These are phyloP conservation scores for Phialophora expanda DNA, from an alignment of 2,329 filamentous ascomycete genomes.

Conservation along the genomic window DNA sequence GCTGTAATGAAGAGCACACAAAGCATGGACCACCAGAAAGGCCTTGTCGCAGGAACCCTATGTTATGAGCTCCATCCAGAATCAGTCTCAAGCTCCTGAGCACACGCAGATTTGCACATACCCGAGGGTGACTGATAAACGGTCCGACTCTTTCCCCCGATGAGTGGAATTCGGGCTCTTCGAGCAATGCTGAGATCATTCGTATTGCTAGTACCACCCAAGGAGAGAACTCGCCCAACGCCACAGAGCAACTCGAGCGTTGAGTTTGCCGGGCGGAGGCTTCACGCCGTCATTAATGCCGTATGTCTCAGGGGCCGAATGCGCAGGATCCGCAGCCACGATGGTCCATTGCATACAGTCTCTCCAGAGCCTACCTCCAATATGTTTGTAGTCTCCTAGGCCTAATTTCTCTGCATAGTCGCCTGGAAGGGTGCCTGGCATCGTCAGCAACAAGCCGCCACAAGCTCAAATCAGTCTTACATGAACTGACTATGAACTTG, in stretches of 20 bases:
- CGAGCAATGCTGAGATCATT: neutral
- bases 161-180: neutral
- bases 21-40: neutral
- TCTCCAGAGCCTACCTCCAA: neutral
- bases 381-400: slow-evolving; percentile 1
- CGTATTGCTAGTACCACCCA: neutral
- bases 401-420: neutral
- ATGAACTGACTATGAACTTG: neutral
- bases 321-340: neutral
- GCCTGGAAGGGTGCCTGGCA: neutral
- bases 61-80: neutral
- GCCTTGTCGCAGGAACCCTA: neutral
- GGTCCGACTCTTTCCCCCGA: neutral
- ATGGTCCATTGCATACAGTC: slow-evolving; percentile 4
- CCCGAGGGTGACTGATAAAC: neutral
- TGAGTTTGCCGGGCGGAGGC: neutral
- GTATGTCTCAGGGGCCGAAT: slow-evolving; percentile 1
- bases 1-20: neutral
- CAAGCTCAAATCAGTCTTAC: neutral
- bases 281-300: neutral
- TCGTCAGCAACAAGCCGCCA: neutral
- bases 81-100: neutral
- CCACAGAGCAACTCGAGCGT: neutral
- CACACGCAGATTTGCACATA: neutral
- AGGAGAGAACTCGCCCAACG: neutral